Evolutionary conservation across 2,329 filamentous ascomycete genomes (phyloP).

Genomic region (Sporothrix euskadiensis): DNA sequence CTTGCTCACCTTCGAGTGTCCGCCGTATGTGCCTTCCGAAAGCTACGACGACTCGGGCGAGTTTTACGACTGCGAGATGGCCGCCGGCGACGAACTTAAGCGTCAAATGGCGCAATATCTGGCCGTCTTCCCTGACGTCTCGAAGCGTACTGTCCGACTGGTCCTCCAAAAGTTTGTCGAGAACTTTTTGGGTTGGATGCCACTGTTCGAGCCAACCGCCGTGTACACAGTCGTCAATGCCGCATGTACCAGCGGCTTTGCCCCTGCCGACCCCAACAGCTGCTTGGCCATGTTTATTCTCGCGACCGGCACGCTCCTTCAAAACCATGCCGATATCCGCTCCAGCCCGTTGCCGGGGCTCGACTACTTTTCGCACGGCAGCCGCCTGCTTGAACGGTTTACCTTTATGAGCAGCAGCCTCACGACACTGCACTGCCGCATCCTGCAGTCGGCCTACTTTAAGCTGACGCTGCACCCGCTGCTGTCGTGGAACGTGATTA

Average conservation of each 20-base stretch:
- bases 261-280: constrained; percentile 26
- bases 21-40: constrained; percentile 25
- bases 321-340: constrained; percentile 26
- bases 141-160: constrained; percentile 1
- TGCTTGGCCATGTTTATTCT: constrained; percentile 30
- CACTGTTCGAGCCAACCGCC: not conserved
- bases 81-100: constrained; percentile 27
- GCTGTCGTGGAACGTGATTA: constrained; percentile 30
- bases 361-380: constrained; percentile 29
- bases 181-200: not conserved
- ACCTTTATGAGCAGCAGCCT: constrained; percentile 27
- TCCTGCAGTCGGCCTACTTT: constrained; percentile 31
- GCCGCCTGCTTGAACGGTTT: constrained; percentile 26
- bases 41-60: constrained; percentile 31
- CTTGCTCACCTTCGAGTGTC: constrained; percentile 26
- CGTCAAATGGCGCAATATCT: constrained; percentile 19
- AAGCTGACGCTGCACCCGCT: constrained; percentile 28
- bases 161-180: constrained; percentile 5
- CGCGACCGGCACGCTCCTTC: constrained; percentile 28
- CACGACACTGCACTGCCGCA: constrained; percentile 29
- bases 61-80: constrained; percentile 31
- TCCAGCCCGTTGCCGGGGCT: constrained; percentile 26
- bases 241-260: constrained; percentile 18
- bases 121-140: constrained; percentile 26
- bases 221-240: constrained; percentile 25